phyloP scores from a whole-genome alignment of 805 yeast genomes.

The Candida takata region DNA sequence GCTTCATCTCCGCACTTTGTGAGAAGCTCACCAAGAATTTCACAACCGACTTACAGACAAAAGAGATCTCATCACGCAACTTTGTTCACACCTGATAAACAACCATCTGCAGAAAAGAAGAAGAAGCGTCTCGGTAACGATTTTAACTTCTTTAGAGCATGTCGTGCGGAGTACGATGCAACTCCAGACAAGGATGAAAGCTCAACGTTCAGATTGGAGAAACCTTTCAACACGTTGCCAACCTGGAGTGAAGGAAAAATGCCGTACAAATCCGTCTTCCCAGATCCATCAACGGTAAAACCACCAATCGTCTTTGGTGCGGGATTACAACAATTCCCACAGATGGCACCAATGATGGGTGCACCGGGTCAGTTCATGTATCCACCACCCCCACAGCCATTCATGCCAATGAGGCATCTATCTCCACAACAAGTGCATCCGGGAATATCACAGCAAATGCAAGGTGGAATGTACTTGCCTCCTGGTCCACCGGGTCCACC shows the following conservation, averaged over 20 bases:
- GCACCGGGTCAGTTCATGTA: slow-evolving; percentile 13
- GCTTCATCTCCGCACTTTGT: slow-evolving; percentile 10
- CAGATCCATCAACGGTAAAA: slow-evolving; percentile 24
- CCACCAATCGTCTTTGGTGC: slow-evolving; percentile 7
- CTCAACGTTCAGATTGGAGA: slow-evolving; percentile 39
- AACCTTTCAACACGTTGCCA: slow-evolving; percentile 67
- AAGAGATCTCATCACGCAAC: slow-evolving; percentile 8
- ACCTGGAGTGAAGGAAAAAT: slow-evolving; percentile 59
- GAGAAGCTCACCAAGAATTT: slow-evolving; percentile 20
- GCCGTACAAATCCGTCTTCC: slow-evolving; percentile 46
- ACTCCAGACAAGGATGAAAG: slow-evolving; percentile 21
- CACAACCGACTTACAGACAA: slow-evolving; percentile 7
- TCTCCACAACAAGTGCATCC: slow-evolving; percentile 12
- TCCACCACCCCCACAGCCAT: slow-evolving; percentile 4
- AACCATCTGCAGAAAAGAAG: slow-evolving; percentile 23
- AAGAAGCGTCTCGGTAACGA: slow-evolving; percentile 19
- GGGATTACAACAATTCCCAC: slow-evolving; percentile 8
- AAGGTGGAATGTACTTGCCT: slow-evolving; percentile 6
- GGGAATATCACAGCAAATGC: too few species aligned
- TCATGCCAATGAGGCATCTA: slow-evolving; percentile 4
- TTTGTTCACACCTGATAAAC: slow-evolving; percentile 17
- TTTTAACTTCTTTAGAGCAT: slow-evolving; percentile 24
- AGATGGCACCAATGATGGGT: slow-evolving; percentile 16
- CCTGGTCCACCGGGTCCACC: slow-evolving; percentile 1
- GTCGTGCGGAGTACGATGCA: slow-evolving; percentile 19